phyloP scores from a whole-genome alignment of 306 rosid species.

The Lablab purpureus region DNA sequence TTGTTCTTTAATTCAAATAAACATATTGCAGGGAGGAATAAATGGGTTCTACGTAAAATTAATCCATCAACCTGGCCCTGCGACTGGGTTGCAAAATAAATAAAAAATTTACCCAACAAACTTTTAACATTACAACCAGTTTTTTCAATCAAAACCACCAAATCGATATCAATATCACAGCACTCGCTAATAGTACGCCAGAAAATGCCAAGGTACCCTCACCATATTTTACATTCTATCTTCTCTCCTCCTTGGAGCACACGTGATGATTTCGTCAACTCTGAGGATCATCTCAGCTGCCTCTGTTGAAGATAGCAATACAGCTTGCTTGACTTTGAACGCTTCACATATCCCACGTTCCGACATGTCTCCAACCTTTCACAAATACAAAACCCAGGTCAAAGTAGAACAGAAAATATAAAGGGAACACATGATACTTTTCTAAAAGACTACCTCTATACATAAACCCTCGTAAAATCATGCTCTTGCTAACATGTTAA shows the following conservation, averaged over 20 bases:
- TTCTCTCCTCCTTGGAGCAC: slow-evolving; percentile 97
- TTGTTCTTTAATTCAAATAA: background rate
- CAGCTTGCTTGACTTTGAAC: slow-evolving; percentile 94
- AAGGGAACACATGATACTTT: background rate
- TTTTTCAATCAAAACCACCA: slow-evolving; percentile 25
- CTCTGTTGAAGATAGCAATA: slow-evolving; percentile 91
- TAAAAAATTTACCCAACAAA: slow-evolving; percentile 29
- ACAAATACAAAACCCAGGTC: slow-evolving; percentile 16
- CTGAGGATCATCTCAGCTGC: slow-evolving; percentile 99
- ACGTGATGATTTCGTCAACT: slow-evolving; percentile 95
- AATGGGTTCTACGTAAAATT: slow-evolving; percentile 11
- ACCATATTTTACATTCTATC: slow-evolving; percentile 74
- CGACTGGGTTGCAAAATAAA: slow-evolving; percentile 4
- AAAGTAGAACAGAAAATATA: slow-evolving; percentile 19
- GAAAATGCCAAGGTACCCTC: slow-evolving; percentile 8
- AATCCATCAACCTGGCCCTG: background rate
- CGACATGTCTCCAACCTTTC: slow-evolving; percentile 92
- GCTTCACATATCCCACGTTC: slow-evolving; percentile 83
- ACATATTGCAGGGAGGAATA: background rate
- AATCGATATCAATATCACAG: slow-evolving; percentile 12
- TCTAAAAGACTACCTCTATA: background rate
- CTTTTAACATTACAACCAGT: slow-evolving; percentile 29
- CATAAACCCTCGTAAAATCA: background rate
- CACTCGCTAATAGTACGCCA: slow-evolving; percentile 5
- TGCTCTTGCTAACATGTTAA: no score